These are phyloP conservation scores for Trichomonascaceae sp. DNA, from an alignment of 1,139 yeast genomes.

Conservation along the genomic window DNA sequence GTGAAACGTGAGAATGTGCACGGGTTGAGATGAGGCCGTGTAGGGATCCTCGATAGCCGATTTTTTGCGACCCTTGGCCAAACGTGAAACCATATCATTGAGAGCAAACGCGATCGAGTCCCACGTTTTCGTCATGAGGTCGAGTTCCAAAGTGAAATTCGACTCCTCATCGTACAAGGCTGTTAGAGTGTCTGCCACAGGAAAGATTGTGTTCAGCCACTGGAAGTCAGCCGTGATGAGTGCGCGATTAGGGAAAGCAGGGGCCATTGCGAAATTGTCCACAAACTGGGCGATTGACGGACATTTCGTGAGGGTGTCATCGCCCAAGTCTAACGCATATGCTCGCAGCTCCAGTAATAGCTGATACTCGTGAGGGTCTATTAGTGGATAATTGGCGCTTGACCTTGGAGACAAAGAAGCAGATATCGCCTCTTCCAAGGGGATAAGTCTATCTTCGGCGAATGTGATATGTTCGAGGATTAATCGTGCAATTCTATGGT, in stretches of 20 bases:
- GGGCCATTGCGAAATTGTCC: slow-evolving; percentile 4
- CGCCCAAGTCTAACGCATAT: slow-evolving; percentile 17
- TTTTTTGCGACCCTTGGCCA: slow-evolving; percentile 11
- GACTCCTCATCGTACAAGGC: slow-evolving; percentile 5
- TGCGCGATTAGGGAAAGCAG: background rate
- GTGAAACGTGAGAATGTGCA: slow-evolving; percentile 13
- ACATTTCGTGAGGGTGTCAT: slow-evolving; percentile 10
- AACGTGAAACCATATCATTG: slow-evolving; percentile 12
- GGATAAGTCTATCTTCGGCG: slow-evolving; percentile 17
- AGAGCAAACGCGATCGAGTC: slow-evolving; percentile 13
- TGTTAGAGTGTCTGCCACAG: slow-evolving; percentile 9
- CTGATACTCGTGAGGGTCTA: slow-evolving; percentile 15
- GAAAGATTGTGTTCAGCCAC: slow-evolving; percentile 12
- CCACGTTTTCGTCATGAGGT: slow-evolving; percentile 18
- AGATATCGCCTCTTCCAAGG: slow-evolving; percentile 11
- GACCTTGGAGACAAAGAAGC: background rate
- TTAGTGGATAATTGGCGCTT: background rate
- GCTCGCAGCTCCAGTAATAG: slow-evolving; percentile 14
- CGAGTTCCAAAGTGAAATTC: slow-evolving; percentile 9
- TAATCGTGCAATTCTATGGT: slow-evolving; percentile 41
- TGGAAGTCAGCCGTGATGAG: slow-evolving; percentile 5
- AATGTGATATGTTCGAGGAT: slow-evolving; percentile 49
- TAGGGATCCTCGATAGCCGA: slow-evolving; percentile 16
- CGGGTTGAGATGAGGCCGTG: slow-evolving; percentile 10
- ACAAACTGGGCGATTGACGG: slow-evolving; percentile 7